Conservation (phyloP, 331 rosid genomes). For the Prunus yedoensis region DNA sequence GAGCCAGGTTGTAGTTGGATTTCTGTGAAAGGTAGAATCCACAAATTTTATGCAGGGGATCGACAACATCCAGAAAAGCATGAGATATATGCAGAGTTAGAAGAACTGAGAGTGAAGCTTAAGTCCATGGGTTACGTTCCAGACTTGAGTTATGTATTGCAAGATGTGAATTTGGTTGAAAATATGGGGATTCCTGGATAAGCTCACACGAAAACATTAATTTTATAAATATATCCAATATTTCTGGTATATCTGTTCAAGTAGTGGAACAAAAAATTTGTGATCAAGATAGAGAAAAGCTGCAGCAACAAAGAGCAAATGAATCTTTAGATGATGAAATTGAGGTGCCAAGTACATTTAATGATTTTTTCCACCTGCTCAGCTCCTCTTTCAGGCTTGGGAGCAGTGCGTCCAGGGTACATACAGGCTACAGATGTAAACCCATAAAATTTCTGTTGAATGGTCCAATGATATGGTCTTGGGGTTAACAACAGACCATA, state of each 20-base stretch:
- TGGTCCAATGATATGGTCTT: not conserved
- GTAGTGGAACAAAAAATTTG: not conserved
- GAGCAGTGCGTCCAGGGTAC: slow-evolving; percentile 1
- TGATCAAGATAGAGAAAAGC: not conserved
- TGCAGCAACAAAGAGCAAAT: not conserved
- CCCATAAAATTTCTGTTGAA: not conserved
- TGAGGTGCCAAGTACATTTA: not conserved
- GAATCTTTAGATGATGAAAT: not conserved
- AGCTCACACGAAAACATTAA: not conserved
- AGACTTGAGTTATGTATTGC: slow-evolving; percentile 21
- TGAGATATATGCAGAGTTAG: slow-evolving; percentile 48
- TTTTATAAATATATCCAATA: not conserved
- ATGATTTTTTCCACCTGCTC: not conserved
- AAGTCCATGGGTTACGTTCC: slow-evolving; percentile 25
- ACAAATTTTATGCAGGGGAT: slow-evolving; percentile 71
- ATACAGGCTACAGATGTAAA: not conserved
- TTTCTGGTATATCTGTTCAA: not conserved
- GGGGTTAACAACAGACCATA: not conserved
- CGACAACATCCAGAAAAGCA: slow-evolving; percentile 54
- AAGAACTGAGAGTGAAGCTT: slow-evolving; percentile 38
- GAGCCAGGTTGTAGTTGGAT: slow-evolving; percentile 76
- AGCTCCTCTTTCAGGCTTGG: not conserved
- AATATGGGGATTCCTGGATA: not conserved
- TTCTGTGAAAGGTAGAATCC: slow-evolving; percentile 53
- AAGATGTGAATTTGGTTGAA: slow-evolving; percentile 6